Conservation (phyloP, 495 filamentous ascomycete genomes). For the Aspergillus incahuasiensis region DNA sequence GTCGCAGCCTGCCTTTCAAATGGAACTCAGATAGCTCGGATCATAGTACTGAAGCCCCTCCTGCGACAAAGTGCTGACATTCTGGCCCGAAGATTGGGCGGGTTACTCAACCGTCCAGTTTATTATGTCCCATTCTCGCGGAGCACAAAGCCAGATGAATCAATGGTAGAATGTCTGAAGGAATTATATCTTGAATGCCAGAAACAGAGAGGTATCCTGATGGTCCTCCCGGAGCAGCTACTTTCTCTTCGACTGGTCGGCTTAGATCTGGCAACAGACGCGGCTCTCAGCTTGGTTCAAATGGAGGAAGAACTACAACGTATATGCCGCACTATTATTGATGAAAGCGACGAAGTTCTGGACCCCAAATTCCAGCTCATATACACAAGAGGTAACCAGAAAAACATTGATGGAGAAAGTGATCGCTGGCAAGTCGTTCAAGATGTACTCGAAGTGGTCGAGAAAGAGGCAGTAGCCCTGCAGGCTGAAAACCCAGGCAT, state of each 20-base stretch:
- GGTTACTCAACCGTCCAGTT: conserved; percentile 53
- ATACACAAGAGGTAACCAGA: conserved; percentile 59
- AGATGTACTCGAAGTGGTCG: conserved; percentile 43
- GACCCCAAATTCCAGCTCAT: conserved; percentile 56
- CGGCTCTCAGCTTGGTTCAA: no score
- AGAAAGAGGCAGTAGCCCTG: conserved; percentile 20
- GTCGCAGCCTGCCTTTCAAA: conserved; percentile 53
- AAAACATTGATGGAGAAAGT: conserved; percentile 51
- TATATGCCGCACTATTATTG: conserved; percentile 50
- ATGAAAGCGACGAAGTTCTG: conserved; percentile 62
- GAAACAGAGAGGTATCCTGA: no score
- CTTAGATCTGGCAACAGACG: conserved; percentile 33
- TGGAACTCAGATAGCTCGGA: conserved; percentile 45
- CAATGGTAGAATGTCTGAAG: no score
- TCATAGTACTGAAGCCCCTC: conserved; percentile 61
- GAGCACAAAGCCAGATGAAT: conserved; percentile 17
- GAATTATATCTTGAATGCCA: no score
- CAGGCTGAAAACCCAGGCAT: no score
- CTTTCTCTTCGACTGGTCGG: conserved; percentile 65
- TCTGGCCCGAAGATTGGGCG: conserved; percentile 54
- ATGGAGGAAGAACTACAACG: no score
- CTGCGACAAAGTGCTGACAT: conserved; percentile 58
- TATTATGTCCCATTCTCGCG: conserved; percentile 63
- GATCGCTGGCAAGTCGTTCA: conserved; percentile 56
- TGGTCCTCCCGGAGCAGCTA: conserved; percentile 63